Evolutionary conservation across 352 stramenopile genomes (phyloP).

Genomic region (Globisporangium heterothallicum): DNA sequence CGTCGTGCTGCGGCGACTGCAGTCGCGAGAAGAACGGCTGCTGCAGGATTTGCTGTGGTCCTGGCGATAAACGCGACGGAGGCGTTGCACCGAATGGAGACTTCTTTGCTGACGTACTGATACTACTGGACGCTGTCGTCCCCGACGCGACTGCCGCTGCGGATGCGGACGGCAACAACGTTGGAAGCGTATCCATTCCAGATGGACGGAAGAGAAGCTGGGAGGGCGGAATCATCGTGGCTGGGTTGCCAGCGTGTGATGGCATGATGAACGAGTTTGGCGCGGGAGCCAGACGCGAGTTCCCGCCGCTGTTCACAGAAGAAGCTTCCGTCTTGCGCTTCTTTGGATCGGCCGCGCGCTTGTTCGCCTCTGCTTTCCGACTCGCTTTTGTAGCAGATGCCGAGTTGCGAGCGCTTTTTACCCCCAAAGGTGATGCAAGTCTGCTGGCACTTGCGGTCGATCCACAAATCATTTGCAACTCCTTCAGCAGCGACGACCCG

Average conservation of each 20-base stretch:
- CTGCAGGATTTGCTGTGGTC: constrained; percentile 12
- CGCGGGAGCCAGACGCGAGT: constrained; percentile 19
- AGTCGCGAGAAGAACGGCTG: constrained; percentile 43
- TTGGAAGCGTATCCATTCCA: constrained; percentile 43
- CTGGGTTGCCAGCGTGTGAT: constrained; percentile 4
- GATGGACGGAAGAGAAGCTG: constrained; percentile 31
- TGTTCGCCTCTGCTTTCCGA: constrained; percentile 8
- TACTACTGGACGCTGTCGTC: too few species aligned
- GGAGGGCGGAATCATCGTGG: constrained; percentile 27
- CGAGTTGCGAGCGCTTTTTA: neutral
- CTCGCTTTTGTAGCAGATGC: neutral
- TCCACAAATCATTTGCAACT: constrained; percentile 33
- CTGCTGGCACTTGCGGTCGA: constrained; percentile 1
- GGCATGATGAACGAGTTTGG: constrained; percentile 7
- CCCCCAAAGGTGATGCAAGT: neutral
- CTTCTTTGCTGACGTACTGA: constrained; percentile 18
- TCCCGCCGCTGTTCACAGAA: neutral
- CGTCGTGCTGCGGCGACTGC: constrained; percentile 14
- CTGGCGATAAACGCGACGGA: constrained; percentile 19
- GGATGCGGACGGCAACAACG: constrained; percentile 39
- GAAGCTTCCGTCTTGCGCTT: constrained; percentile 13
- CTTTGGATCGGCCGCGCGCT: constrained; percentile 10
- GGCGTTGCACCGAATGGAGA: constrained; percentile 14
- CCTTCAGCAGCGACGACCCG: constrained; percentile 53
- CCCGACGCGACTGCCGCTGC: constrained; percentile 1